Evolutionary conservation across 176 grass and related monocot species (phyloP), one percentile per base, ranked within the genome.

Genomic region (Oryza punctata): DNA sequence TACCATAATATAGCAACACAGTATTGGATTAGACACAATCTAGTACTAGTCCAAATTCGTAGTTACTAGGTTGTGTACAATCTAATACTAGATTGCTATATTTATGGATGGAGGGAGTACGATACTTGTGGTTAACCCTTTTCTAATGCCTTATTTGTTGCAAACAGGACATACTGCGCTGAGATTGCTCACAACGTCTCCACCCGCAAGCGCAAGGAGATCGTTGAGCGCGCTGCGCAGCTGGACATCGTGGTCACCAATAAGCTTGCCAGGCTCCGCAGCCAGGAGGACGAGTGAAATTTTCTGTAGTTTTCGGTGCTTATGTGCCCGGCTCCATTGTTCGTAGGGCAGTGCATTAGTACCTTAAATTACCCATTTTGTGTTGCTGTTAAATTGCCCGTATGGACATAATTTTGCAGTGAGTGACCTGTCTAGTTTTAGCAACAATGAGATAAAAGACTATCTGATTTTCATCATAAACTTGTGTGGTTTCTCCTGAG

Each of bases 241-340:
- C 93, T 95, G 1, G 93, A 95, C 25, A 63, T 95, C 29, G 88
- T 89, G 49, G 93, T 92, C 75, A 92, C 85, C 47, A 95, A 95
- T 83, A 89, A 63, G 85, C 80, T 79, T 52, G 90, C 88, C 37
- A 92, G 93, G 90, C 85, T 95, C 67, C 90, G 88, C 71, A 95
- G 93, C 88, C 93, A 95, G 66, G 93, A 95, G 80, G 90, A 95
- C 28, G 93, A 95, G 88, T 95, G 10, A 91, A 79, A n/a, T 47
- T 18, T 38, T 15, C 27, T 50, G 61, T 67, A 49, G 41, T 72
- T 77, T 28, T 24, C 10, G 0, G 45, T 75, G 79, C 49, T 79
- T 77, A 67, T 50, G 24, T 3, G 33, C 33, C 33, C 2, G 38
- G 30, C 80, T 37, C 33, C 57, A 45, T 13, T 49, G 14, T 65